Conservation (phyloP, 805 yeast species). For the Saccharomycopsis sp. region DNA sequence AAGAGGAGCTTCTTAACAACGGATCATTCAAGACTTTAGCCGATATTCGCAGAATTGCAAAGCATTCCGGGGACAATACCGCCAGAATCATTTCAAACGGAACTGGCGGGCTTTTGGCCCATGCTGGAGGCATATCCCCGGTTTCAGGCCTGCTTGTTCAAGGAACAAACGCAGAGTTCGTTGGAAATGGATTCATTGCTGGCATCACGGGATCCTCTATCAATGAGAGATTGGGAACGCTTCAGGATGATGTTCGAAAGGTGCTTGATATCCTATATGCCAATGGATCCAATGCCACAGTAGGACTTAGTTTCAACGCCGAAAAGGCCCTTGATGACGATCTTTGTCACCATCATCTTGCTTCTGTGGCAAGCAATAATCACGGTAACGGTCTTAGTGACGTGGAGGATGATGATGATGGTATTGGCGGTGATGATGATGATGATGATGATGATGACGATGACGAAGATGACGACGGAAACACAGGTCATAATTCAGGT, state of each 20-base stretch:
- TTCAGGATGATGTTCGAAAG: slow-evolving; percentile 23
- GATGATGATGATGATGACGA: not conserved
- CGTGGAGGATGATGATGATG: not conserved
- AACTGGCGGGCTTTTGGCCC: slow-evolving; percentile 16
- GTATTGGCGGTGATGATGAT: not conserved
- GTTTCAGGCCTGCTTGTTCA: slow-evolving; percentile 16
- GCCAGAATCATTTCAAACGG: slow-evolving; percentile 4
- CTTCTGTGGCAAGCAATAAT: not conserved
- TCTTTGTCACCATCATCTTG: not conserved
- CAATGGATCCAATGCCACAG: not conserved
- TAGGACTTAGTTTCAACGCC: not conserved
- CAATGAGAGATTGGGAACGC: slow-evolving; percentile 12
- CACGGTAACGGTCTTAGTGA: not conserved
- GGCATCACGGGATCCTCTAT: not conserved
- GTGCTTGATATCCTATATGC: slow-evolving; percentile 5
- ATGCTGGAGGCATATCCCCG: slow-evolving; percentile 16
- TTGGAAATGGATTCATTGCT: not conserved
- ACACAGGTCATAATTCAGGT: not conserved
- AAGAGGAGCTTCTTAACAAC: slow-evolving; percentile 23
- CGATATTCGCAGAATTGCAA: slow-evolving; percentile 7
- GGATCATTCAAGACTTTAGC: slow-evolving; percentile 11
- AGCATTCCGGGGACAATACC: not conserved
- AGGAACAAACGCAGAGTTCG: not conserved
- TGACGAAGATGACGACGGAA: not conserved
- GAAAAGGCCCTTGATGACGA: not conserved